These are phyloP conservation scores for Penstemon barbatus DNA, from an alignment of 257 asterid genomes.

Conservation along the genomic window DNA sequence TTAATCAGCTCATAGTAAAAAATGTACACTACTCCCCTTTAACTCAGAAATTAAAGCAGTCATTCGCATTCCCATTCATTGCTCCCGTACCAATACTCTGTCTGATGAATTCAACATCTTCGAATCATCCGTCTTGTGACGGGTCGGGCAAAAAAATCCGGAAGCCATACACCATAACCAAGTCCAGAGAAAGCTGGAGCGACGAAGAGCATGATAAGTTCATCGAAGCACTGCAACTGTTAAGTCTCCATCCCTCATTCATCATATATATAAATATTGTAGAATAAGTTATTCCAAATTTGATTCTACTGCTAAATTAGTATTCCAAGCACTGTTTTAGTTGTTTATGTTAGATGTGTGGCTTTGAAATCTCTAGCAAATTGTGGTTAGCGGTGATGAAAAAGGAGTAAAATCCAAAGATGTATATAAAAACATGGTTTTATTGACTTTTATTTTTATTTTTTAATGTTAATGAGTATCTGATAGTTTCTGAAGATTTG, in stretches of 20 bases:
- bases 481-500: constrained; percentile 19
- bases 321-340: neutral
- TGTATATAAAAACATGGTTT: neutral
- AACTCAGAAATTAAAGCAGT: no score
- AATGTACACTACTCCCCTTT: no score
- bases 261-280: neutral
- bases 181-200: constrained; percentile 91
- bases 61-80: no score
- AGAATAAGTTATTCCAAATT: no score
- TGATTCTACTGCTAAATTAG: neutral
- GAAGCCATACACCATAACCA: constrained; percentile 84
- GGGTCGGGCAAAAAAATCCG: constrained; percentile 64
- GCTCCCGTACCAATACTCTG: neutral
- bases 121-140: constrained; percentile 43
- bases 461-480: neutral
- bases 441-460: neutral
- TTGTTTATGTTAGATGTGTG: neutral
- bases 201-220: constrained; percentile 93
- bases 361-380: neutral
- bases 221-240: constrained; percentile 92
- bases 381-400: neutral
- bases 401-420: neutral
- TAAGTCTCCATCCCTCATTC: constrained; percentile 27
- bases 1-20: no score
- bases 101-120: constrained; percentile 45